Conservation (phyloP, 1,284 basidiomycete genomes). For the Ustilago crameri region DNA sequence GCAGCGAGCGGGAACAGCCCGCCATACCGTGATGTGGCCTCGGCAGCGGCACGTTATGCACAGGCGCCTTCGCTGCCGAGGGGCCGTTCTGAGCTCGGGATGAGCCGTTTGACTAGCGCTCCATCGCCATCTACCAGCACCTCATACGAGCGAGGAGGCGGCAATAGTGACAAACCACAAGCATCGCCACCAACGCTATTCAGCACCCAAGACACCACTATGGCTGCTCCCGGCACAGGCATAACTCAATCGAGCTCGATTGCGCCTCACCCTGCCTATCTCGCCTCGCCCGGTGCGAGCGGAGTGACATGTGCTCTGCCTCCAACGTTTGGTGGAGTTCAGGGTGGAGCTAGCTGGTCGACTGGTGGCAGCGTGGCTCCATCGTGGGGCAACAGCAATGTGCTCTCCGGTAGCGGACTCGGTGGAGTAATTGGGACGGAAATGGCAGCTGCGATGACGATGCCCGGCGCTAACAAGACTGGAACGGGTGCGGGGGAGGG, state of each 20-base stretch:
- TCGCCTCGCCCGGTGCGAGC: constrained; percentile 16
- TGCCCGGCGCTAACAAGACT: not conserved
- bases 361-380: constrained; percentile 2
- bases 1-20: constrained; percentile 14
- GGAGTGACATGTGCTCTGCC: not conserved
- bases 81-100: constrained; percentile 20
- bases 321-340: not conserved
- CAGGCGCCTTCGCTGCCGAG: constrained; percentile 22
- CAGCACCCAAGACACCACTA: not conserved
- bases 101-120: not conserved
- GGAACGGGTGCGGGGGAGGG: not conserved
- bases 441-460: not conserved
- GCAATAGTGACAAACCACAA: constrained; percentile 1
- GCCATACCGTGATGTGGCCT: constrained; percentile 21
- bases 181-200: constrained; percentile 7
- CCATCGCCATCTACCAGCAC: constrained; percentile 9
- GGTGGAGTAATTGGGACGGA: not conserved
- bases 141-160: constrained; percentile 30
- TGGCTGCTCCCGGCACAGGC: not conserved
- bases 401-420: not conserved
- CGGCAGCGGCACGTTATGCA: constrained; percentile 23
- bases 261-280: constrained; percentile 39
- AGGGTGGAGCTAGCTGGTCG: not conserved
- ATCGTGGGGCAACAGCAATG: constrained; percentile 18
- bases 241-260: constrained; percentile 6